Percentiles rank a stretch among this genome's conserved stretches.
These are phyloP conservation scores for Leptodontidium sp. DNA, from an alignment of 2,329 filamentous ascomycete genomes.

Conservation along the genomic window DNA sequence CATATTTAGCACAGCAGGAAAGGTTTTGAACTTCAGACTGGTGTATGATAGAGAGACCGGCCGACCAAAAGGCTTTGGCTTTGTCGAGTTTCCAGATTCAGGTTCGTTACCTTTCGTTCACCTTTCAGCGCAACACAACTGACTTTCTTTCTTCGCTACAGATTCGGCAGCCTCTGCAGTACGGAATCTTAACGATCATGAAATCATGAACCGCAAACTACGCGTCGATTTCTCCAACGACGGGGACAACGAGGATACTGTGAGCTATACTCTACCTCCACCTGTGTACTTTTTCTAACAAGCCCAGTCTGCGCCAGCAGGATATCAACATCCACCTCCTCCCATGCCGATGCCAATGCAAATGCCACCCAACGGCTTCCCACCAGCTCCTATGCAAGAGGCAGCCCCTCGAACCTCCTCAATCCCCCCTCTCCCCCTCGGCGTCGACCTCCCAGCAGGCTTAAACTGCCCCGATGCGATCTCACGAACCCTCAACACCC, in stretches of 20 bases:
- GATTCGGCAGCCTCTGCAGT: conserved; percentile 90
- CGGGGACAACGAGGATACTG: conserved; percentile 68
- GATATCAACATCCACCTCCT: conserved; percentile 45
- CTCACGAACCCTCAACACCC: conserved; percentile 85
- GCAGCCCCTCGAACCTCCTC: conserved; percentile 54
- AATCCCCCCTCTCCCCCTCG: conserved; percentile 83
- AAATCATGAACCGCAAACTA: conserved; percentile 93
- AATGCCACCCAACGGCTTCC: conserved; percentile 34
- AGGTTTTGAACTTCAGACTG: conserved; percentile 89
- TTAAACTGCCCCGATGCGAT: conserved; percentile 90
- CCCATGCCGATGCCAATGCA: conserved; percentile 38
- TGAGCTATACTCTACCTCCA: conserved; percentile 11
- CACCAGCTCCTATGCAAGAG: conserved; percentile 36
- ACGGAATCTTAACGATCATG: conserved; percentile 92
- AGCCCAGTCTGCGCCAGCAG: conserved; percentile 44
- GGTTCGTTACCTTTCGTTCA: conserved; percentile 57
- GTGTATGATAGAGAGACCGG: conserved; percentile 97
- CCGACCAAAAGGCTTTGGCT: conserved; percentile 94
- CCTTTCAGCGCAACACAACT: conserved; percentile 23
- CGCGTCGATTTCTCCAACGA: conserved; percentile 97
- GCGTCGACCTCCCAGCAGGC: conserved; percentile 83
- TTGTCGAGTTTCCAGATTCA: conserved; percentile 92
- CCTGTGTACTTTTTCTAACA: conserved; percentile 24
- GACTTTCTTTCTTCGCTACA: conserved; percentile 43
- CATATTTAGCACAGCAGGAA: conserved; percentile 89